Base-by-base conservation (phyloP, 129 eudicot genomes). In the Pulicaria dysenterica region DNA sequence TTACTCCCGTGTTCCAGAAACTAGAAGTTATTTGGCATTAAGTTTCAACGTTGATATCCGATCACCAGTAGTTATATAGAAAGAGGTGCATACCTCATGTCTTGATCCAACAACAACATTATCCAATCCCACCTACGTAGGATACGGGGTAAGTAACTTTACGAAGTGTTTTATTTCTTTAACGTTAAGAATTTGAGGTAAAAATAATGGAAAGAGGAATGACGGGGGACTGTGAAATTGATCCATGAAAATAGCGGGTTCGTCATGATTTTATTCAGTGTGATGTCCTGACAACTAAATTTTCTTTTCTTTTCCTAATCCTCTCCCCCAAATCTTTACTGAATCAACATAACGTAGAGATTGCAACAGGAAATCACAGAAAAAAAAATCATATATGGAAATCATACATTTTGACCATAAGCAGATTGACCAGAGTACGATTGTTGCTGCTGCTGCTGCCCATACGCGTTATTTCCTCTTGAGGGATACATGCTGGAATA, bases 401-500 rank as follows among this genome's bases (percentile, higher is more conserved):
- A 48, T 16, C 85, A 24, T 82, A 93, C 98, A 64, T 77, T 85
- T 51, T 87, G 96, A 43, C 83, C 79, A 81, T 82, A 93, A 36
- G 92, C 78, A 34, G 98, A 85, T 75, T 89, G 98, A n/a, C 86
- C 73, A 72, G 89, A 48, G 75, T 84, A 91, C 8, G 88, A 67
- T 5, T 60, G 85, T 3, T 72, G 76, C 6, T 72, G 76, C 7
- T 75, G 83, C 82, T 79, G 86, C 51, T 81, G 88, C 3, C 95
- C 89, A 58, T 84, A 92, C 0, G 77, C 65, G 76, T 59, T 84
- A 77, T 77, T 80, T 73, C 98, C 98, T 64, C 98, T 79, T 11
- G 98, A 84, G 53, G 89, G 82, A 74, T 87, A 90, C 98, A 94
- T 94, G 53, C 50, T 67, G 43, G 38, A 60, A 19, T 24, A 19